Evolutionary conservation across 225 moss, liverwort and hornwort species (phyloP), one percentile per base, ranked within the genome.

Genomic region (Sphagnum contortum): DNA sequence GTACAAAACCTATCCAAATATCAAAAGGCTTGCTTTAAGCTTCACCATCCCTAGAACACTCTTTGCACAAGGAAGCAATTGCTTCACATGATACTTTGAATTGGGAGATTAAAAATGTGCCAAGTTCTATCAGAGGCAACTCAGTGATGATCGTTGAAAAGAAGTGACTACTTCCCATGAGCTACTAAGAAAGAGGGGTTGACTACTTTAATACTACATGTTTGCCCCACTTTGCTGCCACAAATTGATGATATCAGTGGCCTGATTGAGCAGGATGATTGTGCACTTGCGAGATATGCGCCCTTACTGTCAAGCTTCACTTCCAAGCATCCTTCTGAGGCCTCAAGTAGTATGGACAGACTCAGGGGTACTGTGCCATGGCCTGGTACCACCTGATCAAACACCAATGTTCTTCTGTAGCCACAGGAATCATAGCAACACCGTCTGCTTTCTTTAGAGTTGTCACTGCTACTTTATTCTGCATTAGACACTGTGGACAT

Each of bases 301-400:
- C 79, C 85, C 79, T 98, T 98, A 83, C 90, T 91, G 68, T 92
- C 96, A 50, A 98, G 71, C 78, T 98, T 98, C 2, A 90, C 77
- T 70, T 92, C 90, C 29, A 93, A 7, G 96, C 92, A 74, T 93
- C 96, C 74, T 93, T 98, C 71, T 90, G 88, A 11, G 96, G 96
- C 96, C 96, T 92, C 60, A 98, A 93, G 79, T 85, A 98, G 83
- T 93, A 98, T 3, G 96, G 96, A 62, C 96, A 92, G 96, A 62
- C 96, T 87, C 46, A 98, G 85, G 47, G 96, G 96, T 59, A 98
- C 79, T 56, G 85, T 85, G 77, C 96, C 96, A 68, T 98, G 92
- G 14, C 92, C 92, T 14, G 92, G 92, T 11, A 98, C 87, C 49
- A 85, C 96, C 82, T 98, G 96, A 70, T 98, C 96, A 6, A 98